Evolutionary conservation across 345 rosid genomes (phyloP), one percentile per base, ranked within the genome.

Genomic region (Eucalyptus coolabah): DNA sequence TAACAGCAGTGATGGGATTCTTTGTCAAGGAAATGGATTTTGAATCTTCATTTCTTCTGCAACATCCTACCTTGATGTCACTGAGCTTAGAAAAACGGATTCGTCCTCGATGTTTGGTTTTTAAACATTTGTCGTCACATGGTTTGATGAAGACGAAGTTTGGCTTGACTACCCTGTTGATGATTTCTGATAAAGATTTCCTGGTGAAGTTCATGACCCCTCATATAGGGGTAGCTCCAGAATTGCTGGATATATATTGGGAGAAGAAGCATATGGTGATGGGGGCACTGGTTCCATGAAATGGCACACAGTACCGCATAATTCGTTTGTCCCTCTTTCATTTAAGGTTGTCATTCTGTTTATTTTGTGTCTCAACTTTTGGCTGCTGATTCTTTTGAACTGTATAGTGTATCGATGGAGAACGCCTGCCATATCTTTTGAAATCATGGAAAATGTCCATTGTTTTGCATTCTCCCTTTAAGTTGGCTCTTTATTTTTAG

Each of bases 41-140:
- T 88, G 77, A 87, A 24, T 11, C 92, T 24, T 88, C 89, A 1
- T 53, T 5, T 53, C 30, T 93, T 54, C 90, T 88, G 18, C 34
- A 5, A 12, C 8, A 23, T 26, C 93, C 93, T 1, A 3, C 2
- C 6, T 5, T 90, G 50, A 14, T 92, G 63, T 8, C 51, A 0
- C 6, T 40, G 16, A 94, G 95, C 89, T 50, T 93, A 82, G 89
- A 91, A 86, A 93, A 91, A 88, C 88, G 91, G 51, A 63, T 93
- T 51, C 12, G 91, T 59, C 95, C 95, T 1, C 85, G 96, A 90
- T 81, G 47, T 30, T 11, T 88, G n/a, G 91, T 92, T 42, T 47
- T 88, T n/a, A 88, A 82, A 30, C 53, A 69, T 86, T 60, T 93
- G 86, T 23, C 89, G 12, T 89, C 89, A 1, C 88, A 89, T 45